These are phyloP conservation scores for Penicillium maclennaniae DNA, from an alignment of 495 filamentous ascomycete species.

Conservation along the genomic window DNA sequence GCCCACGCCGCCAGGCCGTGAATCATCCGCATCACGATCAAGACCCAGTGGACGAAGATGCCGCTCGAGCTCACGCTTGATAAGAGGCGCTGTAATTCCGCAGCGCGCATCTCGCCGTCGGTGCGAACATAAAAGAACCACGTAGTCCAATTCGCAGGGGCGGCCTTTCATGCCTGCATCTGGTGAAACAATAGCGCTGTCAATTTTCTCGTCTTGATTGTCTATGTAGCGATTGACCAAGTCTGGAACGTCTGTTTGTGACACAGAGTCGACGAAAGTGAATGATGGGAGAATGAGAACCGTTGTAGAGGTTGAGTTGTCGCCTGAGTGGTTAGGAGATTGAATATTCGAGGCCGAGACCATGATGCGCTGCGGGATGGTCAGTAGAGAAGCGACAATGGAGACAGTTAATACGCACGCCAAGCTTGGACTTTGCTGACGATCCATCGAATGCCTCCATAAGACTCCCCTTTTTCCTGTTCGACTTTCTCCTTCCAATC, in stretches of 20 bases:
- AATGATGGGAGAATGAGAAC: conserved; percentile 86
- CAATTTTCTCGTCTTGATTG: conserved; percentile 56
- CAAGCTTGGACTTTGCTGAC: conserved; percentile 60
- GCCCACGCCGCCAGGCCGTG: conserved; percentile 79
- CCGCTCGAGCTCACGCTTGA: conserved; percentile 79
- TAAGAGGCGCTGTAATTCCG: conserved; percentile 83
- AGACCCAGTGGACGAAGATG: conserved; percentile 81
- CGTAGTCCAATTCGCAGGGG: conserved; percentile 71
- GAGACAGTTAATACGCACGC: conserved; percentile 49
- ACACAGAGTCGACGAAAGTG: conserved; percentile 76
- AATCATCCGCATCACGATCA: conserved; percentile 82
- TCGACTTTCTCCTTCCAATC: conserved; percentile 88
- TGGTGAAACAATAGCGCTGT: conserved; percentile 38
- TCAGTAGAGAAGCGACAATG: conserved; percentile 1
- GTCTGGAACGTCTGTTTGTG: conserved; percentile 59
- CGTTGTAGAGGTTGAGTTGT: conserved; percentile 53
- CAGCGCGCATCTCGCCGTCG: conserved; percentile 88
- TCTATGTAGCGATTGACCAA: conserved; percentile 69
- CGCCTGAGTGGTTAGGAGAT: conserved; percentile 49
- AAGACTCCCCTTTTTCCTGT: conserved; percentile 82
- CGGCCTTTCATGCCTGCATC: conserved; percentile 43
- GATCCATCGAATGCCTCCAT: conserved; percentile 77
- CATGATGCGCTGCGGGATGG: conserved; percentile 63
- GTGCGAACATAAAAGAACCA: conserved; percentile 94
- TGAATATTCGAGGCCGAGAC: conserved; percentile 87